phyloP scores from a whole-genome alignment of 345 rosid genomes.

The Eucalyptus polybractea region DNA sequence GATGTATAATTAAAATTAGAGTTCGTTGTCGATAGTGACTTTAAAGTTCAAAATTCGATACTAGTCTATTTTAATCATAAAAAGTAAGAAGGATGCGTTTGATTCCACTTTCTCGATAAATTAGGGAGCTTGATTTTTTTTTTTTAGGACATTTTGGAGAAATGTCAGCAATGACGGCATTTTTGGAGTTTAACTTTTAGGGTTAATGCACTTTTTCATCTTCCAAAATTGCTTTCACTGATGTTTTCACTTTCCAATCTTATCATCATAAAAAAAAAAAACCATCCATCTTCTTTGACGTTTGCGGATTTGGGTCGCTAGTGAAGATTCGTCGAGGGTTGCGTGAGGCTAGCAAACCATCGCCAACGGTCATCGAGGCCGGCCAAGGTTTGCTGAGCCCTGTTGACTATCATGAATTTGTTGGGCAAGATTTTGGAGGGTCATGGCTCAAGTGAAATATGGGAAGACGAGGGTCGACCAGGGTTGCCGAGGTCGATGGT shows the following conservation, averaged over 20 bases:
- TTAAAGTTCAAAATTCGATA: background rate
- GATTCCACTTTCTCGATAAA: background rate
- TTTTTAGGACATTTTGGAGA: background rate
- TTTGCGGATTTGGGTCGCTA: background rate
- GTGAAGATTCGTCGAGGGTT: background rate
- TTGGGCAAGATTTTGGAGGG: background rate
- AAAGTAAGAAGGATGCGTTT: background rate
- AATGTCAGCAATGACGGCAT: background rate
- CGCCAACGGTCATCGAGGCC: background rate
- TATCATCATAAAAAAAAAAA: background rate
- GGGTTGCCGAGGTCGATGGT: background rate
- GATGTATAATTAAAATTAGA: background rate
- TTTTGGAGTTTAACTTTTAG: background rate
- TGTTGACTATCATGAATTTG: fast-evolving
- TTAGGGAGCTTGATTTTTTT: no score
- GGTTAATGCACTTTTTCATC: background rate
- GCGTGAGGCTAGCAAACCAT: background rate
- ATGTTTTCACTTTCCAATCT: background rate
- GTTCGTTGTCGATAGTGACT: background rate
- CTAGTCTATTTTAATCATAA: background rate
- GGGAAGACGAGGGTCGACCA: background rate
- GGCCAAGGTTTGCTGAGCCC: background rate
- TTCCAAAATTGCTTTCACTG: background rate
- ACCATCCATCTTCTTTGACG: background rate
- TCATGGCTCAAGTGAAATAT: background rate